Evolutionary conservation across 2,329 filamentous ascomycete species (phyloP), one percentile per base, ranked within the genome.

Genomic region (Aspergillus unguis): DNA sequence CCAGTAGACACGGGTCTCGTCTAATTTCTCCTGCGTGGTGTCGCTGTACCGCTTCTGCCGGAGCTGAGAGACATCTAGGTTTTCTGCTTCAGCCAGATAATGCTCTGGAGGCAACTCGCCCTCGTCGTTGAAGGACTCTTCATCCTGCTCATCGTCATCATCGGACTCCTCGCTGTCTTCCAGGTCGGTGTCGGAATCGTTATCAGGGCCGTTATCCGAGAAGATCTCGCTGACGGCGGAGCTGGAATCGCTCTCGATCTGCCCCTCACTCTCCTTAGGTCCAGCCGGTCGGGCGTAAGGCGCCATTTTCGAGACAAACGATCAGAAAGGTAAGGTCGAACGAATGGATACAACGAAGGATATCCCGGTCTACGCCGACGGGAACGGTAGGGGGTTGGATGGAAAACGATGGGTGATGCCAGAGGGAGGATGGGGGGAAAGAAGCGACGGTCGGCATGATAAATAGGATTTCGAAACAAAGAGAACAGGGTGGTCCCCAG

Each of bases 31-130:
- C 57, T 69, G 44, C 5, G 56, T 68, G 25, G 40, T 60, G 0
- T 23, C 44, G 48, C 62, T 68, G 41, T 68, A 68, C 17, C 53
- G 51, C 55, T 65, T 65, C 52, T 68, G 48, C 57, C 54, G 37
- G 35, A 68, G 63, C 52, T 61, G 43, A 6, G 59, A 64, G 29
- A 67, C 33, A 59, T 68, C 44, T 2, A 67, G 54, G 40, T 36
- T 55, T 53, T 67, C 49, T 36, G 63, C 62, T 53, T 64, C 48
- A 10, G 54, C 4, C 9, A 67, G 46, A 38, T 63, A 67, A 48
- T 65, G 40, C 49, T 61, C 52, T 9, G 33, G 42, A 28, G 56
- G 50, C 27, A 63, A 58, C 42, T n/a, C n/a, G n/a, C n/a, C n/a
- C n/a, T n/a, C n/a, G n/a, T n/a, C n/a, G n/a, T n/a, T n/a, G n/a